Evolutionary conservation across 1,284 basidiomycete genomes (phyloP), one percentile per base, ranked within the genome.

Genomic region (Testicularia cyperi): DNA sequence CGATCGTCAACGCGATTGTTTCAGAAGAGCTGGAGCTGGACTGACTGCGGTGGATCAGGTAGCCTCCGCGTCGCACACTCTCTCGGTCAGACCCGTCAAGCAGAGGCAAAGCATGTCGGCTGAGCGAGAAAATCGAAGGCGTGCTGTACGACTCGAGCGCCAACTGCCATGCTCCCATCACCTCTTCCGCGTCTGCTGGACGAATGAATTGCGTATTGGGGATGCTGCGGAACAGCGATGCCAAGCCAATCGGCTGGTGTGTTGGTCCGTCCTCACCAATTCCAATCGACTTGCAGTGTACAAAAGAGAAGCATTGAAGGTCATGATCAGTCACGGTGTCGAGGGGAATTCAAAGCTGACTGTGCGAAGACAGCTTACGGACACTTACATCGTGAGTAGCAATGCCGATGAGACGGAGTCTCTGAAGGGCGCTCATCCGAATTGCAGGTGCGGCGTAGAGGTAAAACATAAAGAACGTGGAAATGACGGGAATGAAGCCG

Each of bases 131-230:
- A 63, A 92, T 82, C 23, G 90, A 91, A 23, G 91, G 91, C 7
- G 88, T 91, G 64, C 81, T 78, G 61, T 77, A 82, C 49, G 86
- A 84, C 57, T 83, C 81, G 70, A 96, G 78, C 34, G 90, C 87
- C 37, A 86, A 82, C 65, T 84, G 79, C 82, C 94, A 95, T 14
- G 91, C 83, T 19, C 88, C 92, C 30, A 88, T 91, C 26, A 88
- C 90, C 81, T 92, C 91, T 77, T 94, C 92, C 27, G 90, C 91
- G 77, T 94, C 90, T 23, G 90, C 90, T 3, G 90, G 88, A 51
- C 88, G 85, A 40, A 49, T 55, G 44, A 66, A 58, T 40, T 45
- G 86, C 41, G 90, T 78, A 81, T 95, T 94, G 67, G 91, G 92
- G 47, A 85, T 84, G n/a, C 91, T 87, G 64, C 91, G 88, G 77